Conservation (phyloP, 352 stramenopile species). For the Phytophthora kernoviae region DNA sequence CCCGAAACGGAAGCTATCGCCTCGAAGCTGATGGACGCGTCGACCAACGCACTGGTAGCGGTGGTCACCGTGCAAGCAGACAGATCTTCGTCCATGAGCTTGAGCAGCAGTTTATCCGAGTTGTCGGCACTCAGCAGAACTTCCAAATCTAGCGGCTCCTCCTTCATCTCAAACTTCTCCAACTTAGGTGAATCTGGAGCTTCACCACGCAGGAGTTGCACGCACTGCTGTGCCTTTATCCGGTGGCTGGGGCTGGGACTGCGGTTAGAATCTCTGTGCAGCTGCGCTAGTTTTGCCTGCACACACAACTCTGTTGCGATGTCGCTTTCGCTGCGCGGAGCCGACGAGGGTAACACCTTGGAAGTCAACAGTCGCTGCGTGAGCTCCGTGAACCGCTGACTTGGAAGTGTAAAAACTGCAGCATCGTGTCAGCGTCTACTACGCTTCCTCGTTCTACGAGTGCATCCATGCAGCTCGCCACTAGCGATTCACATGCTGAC, state of each 20-base stretch:
- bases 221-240: slow-evolving; percentile 32
- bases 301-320: slow-evolving; percentile 36
- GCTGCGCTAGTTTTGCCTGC: slow-evolving; percentile 49
- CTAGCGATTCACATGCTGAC: slow-evolving; percentile 21
- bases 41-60: neutral
- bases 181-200: slow-evolving; percentile 14
- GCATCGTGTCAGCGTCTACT: slow-evolving; percentile 25
- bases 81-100: slow-evolving; percentile 35
- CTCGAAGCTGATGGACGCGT: slow-evolving; percentile 22
- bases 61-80: slow-evolving; percentile 10
- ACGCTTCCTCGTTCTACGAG: slow-evolving; percentile 19
- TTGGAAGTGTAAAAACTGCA: slow-evolving; percentile 42
- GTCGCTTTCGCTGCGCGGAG: slow-evolving; percentile 12
- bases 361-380: slow-evolving; percentile 42
- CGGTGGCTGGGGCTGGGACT: slow-evolving; percentile 12
- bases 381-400: slow-evolving; percentile 41
- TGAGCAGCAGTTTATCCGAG: slow-evolving; percentile 32
- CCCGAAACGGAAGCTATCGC: slow-evolving; percentile 22
- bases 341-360: slow-evolving; percentile 7
- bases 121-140: slow-evolving; percentile 24
- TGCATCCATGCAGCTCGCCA: slow-evolving; percentile 31
- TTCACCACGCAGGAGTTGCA: slow-evolving; percentile 34
- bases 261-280: slow-evolving; percentile 37
- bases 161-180: slow-evolving; percentile 8
- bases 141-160: slow-evolving; percentile 22